These are phyloP conservation scores for Gardenia jasminoides DNA, from an alignment of 257 asterid species.

Conservation along the genomic window DNA sequence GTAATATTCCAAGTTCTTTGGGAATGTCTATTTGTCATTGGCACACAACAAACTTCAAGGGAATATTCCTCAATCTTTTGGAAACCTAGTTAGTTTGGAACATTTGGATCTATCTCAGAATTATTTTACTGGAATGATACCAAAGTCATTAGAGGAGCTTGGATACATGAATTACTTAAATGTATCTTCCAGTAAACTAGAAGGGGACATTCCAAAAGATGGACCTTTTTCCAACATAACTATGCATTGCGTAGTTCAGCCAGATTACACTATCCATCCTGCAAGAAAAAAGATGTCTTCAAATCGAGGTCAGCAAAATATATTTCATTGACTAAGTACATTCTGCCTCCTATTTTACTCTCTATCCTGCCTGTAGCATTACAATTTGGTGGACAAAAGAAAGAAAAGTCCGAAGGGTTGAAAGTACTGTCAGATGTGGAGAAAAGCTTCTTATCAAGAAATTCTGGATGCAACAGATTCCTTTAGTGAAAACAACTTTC, in stretches of 20 bases:
- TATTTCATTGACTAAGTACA: neutral
- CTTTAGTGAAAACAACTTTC: conserved; percentile 34
- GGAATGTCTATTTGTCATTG: conserved; percentile 37
- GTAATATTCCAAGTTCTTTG: conserved; percentile 42
- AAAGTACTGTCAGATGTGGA: conserved; percentile 13
- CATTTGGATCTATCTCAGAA: conserved; percentile 45
- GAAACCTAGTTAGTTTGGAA: conserved; percentile 40
- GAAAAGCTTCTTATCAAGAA: conserved; percentile 39
- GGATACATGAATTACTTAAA: conserved; percentile 27
- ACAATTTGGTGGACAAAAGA: neutral
- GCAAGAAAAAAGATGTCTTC: conserved; percentile 7
- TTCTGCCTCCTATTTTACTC: conserved; percentile 6
- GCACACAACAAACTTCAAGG: conserved; percentile 44
- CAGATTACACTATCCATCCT: conserved; percentile 33
- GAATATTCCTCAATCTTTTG: conserved; percentile 39
- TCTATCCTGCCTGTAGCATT: neutral
- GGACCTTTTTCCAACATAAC: conserved; percentile 44
- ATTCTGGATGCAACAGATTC: conserved; percentile 36
- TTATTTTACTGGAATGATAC: conserved; percentile 34
- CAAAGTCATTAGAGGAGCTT: conserved; percentile 40
- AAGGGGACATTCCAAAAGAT: conserved; percentile 23
- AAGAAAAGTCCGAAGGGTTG: neutral
- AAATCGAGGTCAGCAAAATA: conserved; percentile 4
- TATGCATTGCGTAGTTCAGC: conserved; percentile 38
- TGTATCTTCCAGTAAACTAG: conserved; percentile 36